A percentile compares a stretch with the other conserved stretches of the same genome.
These are phyloP conservation scores for Anisodus acutangulus DNA, from an alignment of 257 asterid genomes.

Conservation along the genomic window DNA sequence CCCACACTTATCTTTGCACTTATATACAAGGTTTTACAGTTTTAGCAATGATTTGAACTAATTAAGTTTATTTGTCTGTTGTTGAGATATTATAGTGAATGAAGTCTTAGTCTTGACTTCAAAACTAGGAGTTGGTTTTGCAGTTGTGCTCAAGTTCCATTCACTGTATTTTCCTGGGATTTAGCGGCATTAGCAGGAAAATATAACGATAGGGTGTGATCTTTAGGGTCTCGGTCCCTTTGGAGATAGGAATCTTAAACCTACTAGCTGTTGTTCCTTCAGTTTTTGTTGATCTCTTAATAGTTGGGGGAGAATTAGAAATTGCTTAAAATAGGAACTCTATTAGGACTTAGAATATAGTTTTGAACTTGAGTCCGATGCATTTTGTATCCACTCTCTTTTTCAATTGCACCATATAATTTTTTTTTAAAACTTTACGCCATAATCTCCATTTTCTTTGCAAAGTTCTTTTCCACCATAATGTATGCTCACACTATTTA, in stretches of 20 bases:
- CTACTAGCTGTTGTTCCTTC: background rate
- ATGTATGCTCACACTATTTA: background rate
- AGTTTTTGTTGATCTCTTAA: background rate
- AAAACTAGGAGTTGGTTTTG: background rate
- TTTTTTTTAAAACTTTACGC: background rate
- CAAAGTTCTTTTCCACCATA: background rate
- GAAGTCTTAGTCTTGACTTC: background rate
- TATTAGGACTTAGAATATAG: background rate
- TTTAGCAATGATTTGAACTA: background rate
- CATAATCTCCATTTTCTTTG: background rate
- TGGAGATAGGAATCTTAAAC: constrained; percentile 4
- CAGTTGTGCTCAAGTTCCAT: background rate
- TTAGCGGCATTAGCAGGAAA: background rate
- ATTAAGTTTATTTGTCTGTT: constrained; percentile 20
- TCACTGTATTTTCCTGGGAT: background rate
- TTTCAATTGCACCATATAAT: background rate
- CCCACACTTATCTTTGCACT: background rate
- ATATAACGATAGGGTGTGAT: constrained; percentile 3
- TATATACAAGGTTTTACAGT: background rate
- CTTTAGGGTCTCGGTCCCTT: background rate
- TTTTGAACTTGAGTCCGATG: background rate
- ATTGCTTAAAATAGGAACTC: background rate
- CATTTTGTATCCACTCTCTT: background rate
- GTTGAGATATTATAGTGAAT: constrained; percentile 5
- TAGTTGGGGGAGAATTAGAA: background rate